phyloP scores from a whole-genome alignment of 495 filamentous ascomycete genomes.

The Podospora anserina region DNA sequence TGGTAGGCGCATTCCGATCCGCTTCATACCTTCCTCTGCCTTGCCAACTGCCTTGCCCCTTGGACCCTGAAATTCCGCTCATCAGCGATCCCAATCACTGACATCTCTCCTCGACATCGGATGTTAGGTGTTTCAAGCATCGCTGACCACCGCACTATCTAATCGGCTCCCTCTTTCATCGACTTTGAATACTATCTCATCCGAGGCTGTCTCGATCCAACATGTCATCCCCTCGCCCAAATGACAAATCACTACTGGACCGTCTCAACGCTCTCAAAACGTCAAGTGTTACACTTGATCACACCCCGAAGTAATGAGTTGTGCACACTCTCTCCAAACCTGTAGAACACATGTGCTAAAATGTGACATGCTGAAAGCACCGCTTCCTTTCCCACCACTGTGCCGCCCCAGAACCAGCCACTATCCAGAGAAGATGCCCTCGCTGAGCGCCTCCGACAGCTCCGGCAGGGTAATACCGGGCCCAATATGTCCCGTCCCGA shows the following conservation, averaged over 20 bases:
- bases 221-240: slow-evolving; percentile 33
- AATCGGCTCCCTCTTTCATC: background rate
- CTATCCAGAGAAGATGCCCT: slow-evolving; percentile 44
- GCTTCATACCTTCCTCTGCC: background rate
- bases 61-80: background rate
- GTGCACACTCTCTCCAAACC: slow-evolving; percentile 2
- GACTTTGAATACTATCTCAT: background rate
- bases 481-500: slow-evolving; percentile 11
- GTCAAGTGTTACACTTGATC: slow-evolving; percentile 35
- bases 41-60: slow-evolving; percentile 10
- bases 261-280: slow-evolving; percentile 72
- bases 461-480: slow-evolving; percentile 27
- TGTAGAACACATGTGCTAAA: slow-evolving; percentile 2
- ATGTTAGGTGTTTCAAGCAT: slow-evolving; percentile 3
- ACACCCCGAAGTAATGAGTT: slow-evolving; percentile 33
- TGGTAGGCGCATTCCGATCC: background rate
- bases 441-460: slow-evolving; percentile 40
- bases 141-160: background rate
- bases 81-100: background rate
- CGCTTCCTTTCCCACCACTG: background rate
- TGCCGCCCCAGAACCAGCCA: slow-evolving; percentile 8
- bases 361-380: slow-evolving; percentile 16
- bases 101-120: background rate
- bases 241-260: slow-evolving; percentile 80
- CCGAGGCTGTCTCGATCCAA: background rate